Evolutionary conservation across 495 filamentous ascomycete species (phyloP), one percentile per base, ranked within the genome.

Genomic region (Aspergillus campestris): DNA sequence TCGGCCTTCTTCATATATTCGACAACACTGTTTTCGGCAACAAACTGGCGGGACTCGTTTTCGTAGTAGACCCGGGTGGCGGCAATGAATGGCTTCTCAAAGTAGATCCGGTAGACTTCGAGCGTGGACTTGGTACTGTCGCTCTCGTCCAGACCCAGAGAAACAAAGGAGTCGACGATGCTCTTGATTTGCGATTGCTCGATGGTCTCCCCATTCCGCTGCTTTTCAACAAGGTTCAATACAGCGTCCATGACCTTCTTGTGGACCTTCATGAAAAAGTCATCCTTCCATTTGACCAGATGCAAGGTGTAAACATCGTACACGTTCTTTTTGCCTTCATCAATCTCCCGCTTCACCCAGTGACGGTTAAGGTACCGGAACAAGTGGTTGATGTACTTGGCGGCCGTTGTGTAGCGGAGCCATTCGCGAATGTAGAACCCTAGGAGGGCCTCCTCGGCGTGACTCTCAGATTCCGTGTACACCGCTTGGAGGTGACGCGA

Each of bases 1-100:
- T 97, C 94, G 11, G 92, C 94, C 72, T 99, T 99, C 74, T 97
- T 97, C 94, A 97, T 97, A 66, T 97, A 99, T 58, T 99, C 92
- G 28, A 99, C 90, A 6, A 97, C 89, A 52, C 86, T 95, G 58
- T 99, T 99, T 59, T 97, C 91, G 7, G 89, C 84, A 8, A 97
- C 82, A 59, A 97, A 99, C 54, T 86, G 84, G 48, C 88, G 85
- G 43, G 90, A 96, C 59, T 99, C 92, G 34, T 83, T 83, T 50
- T 90, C 75, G 60, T 97, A 99, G 65, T 95, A 97, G 6, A 66
- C 60, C 50, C 73, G 79, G 8, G 92, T 99, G 6, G 89, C 89
- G 4, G 77, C 74, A 42, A 99, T 79, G 77, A 91, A 99, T 1
- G 92, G 94, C 51, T 71, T 75, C 71, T 99, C 89, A 64, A 99